These are phyloP conservation scores for Lotmaria passim DNA, from an alignment of 208 protist genomes.

Conservation along the genomic window DNA sequence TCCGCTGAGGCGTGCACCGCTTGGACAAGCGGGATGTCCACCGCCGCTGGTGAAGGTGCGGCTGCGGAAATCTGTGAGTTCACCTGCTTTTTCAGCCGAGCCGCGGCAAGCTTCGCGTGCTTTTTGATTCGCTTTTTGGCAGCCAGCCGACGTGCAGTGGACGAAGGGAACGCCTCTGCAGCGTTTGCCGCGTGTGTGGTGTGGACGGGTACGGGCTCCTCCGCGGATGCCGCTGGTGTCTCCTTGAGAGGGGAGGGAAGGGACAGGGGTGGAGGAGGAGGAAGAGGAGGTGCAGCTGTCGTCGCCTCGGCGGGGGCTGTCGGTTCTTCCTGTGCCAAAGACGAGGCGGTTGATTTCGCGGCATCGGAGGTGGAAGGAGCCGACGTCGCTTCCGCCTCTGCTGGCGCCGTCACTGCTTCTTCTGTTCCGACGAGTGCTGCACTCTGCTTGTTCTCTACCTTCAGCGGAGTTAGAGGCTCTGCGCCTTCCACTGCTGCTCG, in stretches of 20 bases:
- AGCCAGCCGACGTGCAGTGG: conserved; percentile 21
- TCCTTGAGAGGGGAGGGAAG: too few relatives aligned
- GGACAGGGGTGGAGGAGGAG: too few relatives aligned
- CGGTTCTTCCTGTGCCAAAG: not conserved
- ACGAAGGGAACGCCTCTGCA: not conserved
- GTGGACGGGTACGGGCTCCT: not conserved
- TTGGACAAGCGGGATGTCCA: conserved; percentile 38
- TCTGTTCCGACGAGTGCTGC: too few relatives aligned
- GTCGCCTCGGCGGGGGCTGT: too few relatives aligned
- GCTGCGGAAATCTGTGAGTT: not conserved
- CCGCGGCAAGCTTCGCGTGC: conserved; percentile 45
- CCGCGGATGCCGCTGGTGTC: not conserved
- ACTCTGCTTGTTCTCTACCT: too few relatives aligned
- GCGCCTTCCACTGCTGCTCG: not conserved
- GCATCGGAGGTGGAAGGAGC: too few relatives aligned
- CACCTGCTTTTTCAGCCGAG: conserved; percentile 17
- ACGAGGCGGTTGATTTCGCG: not conserved
- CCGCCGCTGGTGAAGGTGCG: conserved; percentile 9
- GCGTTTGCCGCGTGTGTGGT: not conserved
- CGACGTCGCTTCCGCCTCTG: too few relatives aligned
- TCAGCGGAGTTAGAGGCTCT: too few relatives aligned
- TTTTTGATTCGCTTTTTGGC: conserved; percentile 54
- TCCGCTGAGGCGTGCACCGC: conserved; percentile 23
- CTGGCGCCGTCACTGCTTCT: too few relatives aligned
- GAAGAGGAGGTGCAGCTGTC: too few relatives aligned